A percentile compares a stretch with the other conserved stretches of the same genome.
phyloP scores from a whole-genome alignment of 2,329 filamentous ascomycete genomes.

The Neonectria ditissima region DNA sequence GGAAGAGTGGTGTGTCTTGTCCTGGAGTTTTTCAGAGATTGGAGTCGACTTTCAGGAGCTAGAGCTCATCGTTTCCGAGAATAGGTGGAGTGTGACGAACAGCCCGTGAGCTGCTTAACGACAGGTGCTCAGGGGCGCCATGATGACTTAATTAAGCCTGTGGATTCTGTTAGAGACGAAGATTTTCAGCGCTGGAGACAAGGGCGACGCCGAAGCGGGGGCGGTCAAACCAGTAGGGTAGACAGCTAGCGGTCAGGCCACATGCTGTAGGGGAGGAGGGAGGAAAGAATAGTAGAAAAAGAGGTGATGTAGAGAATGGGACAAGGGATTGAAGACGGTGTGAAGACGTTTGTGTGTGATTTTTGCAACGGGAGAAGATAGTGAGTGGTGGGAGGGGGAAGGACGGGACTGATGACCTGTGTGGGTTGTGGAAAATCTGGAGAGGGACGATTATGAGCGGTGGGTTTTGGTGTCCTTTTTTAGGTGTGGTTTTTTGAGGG shows the following conservation, averaged over 20 bases:
- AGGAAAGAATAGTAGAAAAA: not conserved
- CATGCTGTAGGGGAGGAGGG: not conserved
- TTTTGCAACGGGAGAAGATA: not conserved
- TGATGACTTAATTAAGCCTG: not conserved
- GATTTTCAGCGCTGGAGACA: not conserved
- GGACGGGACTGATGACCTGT: conserved; percentile 12
- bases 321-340: not conserved
- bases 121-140: not conserved
- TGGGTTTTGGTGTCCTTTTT: not conserved
- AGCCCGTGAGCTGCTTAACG: not conserved
- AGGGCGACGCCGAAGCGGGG: not conserved
- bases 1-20: not conserved
- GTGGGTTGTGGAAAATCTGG: conserved; percentile 20
- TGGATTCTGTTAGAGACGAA: not conserved
- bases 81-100: not conserved
- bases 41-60: not conserved
- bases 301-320: not conserved
- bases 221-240: not conserved
- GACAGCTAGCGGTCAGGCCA: not conserved
- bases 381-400: conserved; percentile 1
- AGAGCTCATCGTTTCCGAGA: not conserved
- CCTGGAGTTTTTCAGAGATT: not conserved
- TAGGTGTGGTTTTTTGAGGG: not conserved
- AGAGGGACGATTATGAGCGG: conserved; percentile 9
- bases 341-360: too few species aligned